Conservation (phyloP, 257 asterid genomes). For the Vinca minor region DNA sequence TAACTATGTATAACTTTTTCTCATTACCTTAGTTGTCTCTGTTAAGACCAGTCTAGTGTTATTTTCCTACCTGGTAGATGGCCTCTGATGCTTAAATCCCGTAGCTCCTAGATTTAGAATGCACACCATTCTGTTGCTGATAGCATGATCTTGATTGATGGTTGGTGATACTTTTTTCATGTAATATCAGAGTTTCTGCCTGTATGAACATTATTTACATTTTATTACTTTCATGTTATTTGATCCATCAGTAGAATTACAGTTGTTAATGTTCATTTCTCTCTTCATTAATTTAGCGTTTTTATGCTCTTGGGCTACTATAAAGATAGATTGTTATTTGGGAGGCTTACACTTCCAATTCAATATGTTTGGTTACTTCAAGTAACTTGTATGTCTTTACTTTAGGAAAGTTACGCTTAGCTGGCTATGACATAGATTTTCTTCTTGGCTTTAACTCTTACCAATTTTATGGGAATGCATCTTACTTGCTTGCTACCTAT, state of each 20-base stretch:
- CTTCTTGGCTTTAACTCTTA: not conserved
- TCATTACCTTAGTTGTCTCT: not conserved
- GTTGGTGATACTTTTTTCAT: not conserved
- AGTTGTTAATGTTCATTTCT: not conserved
- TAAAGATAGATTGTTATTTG: not conserved
- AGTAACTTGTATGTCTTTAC: not conserved
- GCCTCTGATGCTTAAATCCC: not conserved
- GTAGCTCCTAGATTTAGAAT: not conserved
- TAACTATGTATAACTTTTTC: constrained; percentile 1
- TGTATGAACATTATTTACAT: not conserved
- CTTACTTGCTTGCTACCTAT: not conserved
- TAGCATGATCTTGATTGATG: not conserved
- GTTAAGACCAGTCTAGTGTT: not conserved
- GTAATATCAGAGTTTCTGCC: not conserved
- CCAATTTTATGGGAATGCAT: not conserved
- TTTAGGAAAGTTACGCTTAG: not conserved
- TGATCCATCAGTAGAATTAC: not conserved
- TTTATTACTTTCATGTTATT: not conserved
- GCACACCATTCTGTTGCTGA: not conserved
- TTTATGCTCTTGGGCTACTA: not conserved
- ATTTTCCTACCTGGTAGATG: not conserved
- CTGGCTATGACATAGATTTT: not conserved
- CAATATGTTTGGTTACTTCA: too few species aligned
- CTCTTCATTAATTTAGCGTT: not conserved
- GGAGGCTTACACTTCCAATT: not conserved